Percentiles rank a stretch among this genome's conserved stretches.
Evolutionary conservation across 352 stramenopile species (phyloP).

Genomic region (Globisporangium parvum): DNA sequence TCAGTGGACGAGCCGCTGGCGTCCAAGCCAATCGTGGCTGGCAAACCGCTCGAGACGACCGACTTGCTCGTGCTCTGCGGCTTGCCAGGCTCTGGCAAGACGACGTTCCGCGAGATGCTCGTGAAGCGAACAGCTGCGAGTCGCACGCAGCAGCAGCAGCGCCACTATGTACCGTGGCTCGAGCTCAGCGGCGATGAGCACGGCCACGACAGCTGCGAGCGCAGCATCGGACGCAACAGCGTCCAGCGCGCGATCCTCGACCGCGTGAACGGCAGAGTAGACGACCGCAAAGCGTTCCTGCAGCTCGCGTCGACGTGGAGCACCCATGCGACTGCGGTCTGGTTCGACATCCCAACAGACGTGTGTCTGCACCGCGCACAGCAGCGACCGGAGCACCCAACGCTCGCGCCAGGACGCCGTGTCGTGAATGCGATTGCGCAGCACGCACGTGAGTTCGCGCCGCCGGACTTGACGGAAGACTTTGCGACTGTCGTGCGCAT

Average conservation of each 20-base stretch:
- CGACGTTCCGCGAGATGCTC: conserved; percentile 46
- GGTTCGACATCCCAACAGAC: conserved; percentile 41
- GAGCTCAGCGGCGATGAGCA: conserved; percentile 50
- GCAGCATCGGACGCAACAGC: conserved; percentile 19
- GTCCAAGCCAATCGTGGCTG: conserved; percentile 28
- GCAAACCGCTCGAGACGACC: conserved; percentile 21
- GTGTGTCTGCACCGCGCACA: conserved; percentile 46
- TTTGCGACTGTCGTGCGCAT: conserved; percentile 46
- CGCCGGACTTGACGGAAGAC: conserved; percentile 34
- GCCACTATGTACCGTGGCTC: conserved; percentile 21
- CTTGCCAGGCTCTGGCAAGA: conserved; percentile 51
- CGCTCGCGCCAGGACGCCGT: conserved; percentile 32
- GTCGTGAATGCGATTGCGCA: conserved; percentile 36
- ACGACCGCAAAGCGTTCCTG: conserved; percentile 38
- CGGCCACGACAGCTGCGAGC: conserved; percentile 30
- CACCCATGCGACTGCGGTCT: conserved; percentile 48
- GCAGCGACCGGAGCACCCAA: conserved; percentile 33
- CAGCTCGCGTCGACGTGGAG: conserved; percentile 39
- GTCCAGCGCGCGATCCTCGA: conserved; percentile 36
- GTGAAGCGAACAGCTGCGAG: conserved; percentile 23
- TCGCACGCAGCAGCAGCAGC: conserved; percentile 8
- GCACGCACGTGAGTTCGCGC: conserved; percentile 32
- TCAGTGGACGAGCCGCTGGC: conserved; percentile 20
- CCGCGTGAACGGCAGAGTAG: conserved; percentile 43
- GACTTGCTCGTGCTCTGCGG: conserved; percentile 58